These are phyloP conservation scores for Ceratobasidium sp. DNA, from an alignment of 1,284 basidiomycete genomes.

Conservation along the genomic window DNA sequence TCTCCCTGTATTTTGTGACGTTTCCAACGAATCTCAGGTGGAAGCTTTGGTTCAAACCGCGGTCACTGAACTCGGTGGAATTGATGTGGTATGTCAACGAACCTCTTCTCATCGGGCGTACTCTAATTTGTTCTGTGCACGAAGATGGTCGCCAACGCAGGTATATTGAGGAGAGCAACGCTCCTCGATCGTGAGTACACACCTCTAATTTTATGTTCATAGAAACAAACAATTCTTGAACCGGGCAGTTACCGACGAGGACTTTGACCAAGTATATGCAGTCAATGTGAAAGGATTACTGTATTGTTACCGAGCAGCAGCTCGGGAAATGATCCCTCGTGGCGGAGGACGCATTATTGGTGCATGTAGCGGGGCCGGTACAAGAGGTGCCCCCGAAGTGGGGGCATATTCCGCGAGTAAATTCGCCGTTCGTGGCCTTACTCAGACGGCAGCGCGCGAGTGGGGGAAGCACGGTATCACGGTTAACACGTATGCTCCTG, in stretches of 20 bases:
- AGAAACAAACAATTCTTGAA: background rate
- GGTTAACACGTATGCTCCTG: constrained; percentile 49
- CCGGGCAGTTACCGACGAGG: background rate
- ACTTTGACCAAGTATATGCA: constrained; percentile 49
- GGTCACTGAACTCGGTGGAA: constrained; percentile 51
- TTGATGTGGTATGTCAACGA: constrained; percentile 51
- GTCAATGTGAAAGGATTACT: constrained; percentile 59
- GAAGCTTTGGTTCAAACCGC: constrained; percentile 47
- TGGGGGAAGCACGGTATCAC: constrained; percentile 48
- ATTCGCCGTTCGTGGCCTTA: constrained; percentile 55
- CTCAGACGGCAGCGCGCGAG: constrained; percentile 53
- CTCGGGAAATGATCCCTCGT: constrained; percentile 57
- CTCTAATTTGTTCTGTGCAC: background rate
- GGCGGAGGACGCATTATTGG: constrained; percentile 61
- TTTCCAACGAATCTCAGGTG: constrained; percentile 50
- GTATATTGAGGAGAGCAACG: constrained; percentile 35
- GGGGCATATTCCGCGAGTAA: constrained; percentile 51
- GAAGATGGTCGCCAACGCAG: constrained; percentile 51
- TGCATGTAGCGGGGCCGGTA: background rate
- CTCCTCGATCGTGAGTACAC: constrained; percentile 36
- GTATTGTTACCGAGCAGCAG: constrained; percentile 60
- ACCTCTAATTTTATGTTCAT: background rate
- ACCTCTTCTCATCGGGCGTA: background rate
- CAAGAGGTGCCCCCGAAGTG: background rate
- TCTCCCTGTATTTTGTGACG: constrained; percentile 48